These are phyloP conservation scores for Paramecium bursaria DNA, from an alignment of 73 alveolate genomes.

Conservation along the genomic window DNA sequence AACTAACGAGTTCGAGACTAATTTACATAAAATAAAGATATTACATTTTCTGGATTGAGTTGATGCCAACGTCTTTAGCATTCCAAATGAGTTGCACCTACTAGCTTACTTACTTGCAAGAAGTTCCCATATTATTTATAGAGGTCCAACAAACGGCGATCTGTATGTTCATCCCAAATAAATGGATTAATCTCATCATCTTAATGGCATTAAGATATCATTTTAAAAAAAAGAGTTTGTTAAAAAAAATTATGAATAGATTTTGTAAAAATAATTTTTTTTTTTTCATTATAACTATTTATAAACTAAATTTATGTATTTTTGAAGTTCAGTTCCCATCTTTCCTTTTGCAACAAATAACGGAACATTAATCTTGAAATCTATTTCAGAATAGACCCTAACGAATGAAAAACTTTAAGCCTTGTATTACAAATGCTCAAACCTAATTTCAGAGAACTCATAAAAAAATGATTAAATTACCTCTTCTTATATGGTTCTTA, in stretches of 20 bases:
- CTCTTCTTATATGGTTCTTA: constrained; percentile 10
- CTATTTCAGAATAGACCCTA: constrained; percentile 28
- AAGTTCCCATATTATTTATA: too few species aligned
- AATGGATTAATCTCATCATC: too few species aligned
- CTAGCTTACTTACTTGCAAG: too few species aligned
- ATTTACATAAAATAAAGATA: background rate
- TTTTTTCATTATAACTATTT: constrained; percentile 42
- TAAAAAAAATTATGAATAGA: too few species aligned
- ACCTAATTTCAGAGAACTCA: background rate
- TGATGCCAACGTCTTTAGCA: constrained; percentile 8
- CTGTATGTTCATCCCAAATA: too few species aligned
- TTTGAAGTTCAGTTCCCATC: background rate
- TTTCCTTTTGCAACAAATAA: constrained; percentile 44
- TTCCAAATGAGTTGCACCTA: constrained; percentile 49
- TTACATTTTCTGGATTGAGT: constrained; percentile 52
- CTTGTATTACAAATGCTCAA: background rate
- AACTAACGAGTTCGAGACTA: constrained; percentile 6
- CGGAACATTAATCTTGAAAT: constrained; percentile 42
- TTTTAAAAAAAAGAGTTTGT: too few species aligned
- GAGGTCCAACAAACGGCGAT: too few species aligned
- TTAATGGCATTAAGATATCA: too few species aligned
- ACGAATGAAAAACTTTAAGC: constrained; percentile 13
- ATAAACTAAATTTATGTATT: constrained; percentile 27
- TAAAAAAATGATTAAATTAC: background rate
- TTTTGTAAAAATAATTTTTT: too few species aligned